Evolutionary conservation across 495 filamentous ascomycete genomes (phyloP), one percentile per base, ranked within the genome.

Genomic region (Penicillium desertorum): DNA sequence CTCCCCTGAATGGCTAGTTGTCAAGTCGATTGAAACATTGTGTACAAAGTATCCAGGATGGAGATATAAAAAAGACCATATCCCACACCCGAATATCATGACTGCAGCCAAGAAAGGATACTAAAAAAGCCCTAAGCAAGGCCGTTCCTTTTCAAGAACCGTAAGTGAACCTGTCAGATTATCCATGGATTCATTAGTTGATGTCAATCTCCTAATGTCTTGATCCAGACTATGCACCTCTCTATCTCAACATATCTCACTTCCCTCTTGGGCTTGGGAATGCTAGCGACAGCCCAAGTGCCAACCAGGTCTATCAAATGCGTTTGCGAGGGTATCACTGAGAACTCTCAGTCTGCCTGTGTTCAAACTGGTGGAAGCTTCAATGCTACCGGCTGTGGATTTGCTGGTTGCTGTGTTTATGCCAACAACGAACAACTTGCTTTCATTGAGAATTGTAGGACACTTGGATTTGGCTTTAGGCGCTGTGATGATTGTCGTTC

Each of bases 381-480:
- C 16, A 32, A 61, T 60, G 65, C 32, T 56, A 11, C 25, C 2
- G 34, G 29, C 14, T 60, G 65, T 56, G 60, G 59, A 25, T 66
- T 63, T 22, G 16, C 56, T 4, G 60, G 60, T 5, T 66, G 63
- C 34, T 66, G 60, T 56, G 60, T 66, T 17, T 57, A 57, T 45
- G 22, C 19, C 25, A 57, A 46, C 37, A 45, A 14, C 11, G 44
- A 65, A 45, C 63, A 63, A 41, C 19, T 14, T 16, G 27, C 9
- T 8, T 66, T 66, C 30, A 60, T 63, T 44, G 36, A 53, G 7
- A 45, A 14, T 14, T 63, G 60, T 23, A 25, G 32, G 25, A 17
- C 37, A 3, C 55, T 60, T 23, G 60, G 60, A 20, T 63, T 42
- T 61, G 60, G 60, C 0, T 66, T 66, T 37, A 54, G 17, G 20